Conservation (phyloP, 805 yeast species). For the Kuraishia cidri region DNA sequence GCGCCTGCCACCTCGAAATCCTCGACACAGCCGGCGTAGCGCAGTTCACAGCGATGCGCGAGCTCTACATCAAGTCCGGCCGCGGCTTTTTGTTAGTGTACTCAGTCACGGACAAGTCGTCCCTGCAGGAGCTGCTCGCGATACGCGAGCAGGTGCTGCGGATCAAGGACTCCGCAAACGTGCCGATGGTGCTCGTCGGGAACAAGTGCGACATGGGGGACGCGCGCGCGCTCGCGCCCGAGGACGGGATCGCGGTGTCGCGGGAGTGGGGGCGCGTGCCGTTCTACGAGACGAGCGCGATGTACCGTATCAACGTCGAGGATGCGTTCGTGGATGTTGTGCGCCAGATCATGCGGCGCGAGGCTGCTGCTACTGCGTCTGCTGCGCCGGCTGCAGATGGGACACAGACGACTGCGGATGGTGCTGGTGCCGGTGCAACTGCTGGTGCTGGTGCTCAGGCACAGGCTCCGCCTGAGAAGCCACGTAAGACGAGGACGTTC, state of each 20-base stretch:
- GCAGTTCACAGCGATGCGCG: slow-evolving; percentile 94
- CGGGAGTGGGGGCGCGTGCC: slow-evolving; percentile 86
- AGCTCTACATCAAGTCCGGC: slow-evolving; percentile 78
- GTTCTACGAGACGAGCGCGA: slow-evolving; percentile 91
- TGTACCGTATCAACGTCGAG: slow-evolving; percentile 80
- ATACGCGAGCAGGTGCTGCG: slow-evolving; percentile 78
- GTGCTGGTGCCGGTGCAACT: too few species aligned
- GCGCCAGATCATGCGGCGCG: slow-evolving; percentile 80
- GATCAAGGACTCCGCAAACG: slow-evolving; percentile 66
- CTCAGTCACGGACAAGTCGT: slow-evolving; percentile 50
- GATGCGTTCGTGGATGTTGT: slow-evolving; percentile 86
- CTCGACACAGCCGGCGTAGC: slow-evolving; percentile 63
- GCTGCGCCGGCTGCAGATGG: too few species aligned
- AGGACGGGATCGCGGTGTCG: slow-evolving; percentile 76
- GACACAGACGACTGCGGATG: too few species aligned
- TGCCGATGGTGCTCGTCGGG: slow-evolving; percentile 88
- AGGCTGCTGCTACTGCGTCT: too few species aligned
- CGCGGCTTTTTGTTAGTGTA: slow-evolving; percentile 59
- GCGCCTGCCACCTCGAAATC: slow-evolving; percentile 78
- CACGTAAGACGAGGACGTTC: too few species aligned
- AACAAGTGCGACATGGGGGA: slow-evolving; percentile 80
- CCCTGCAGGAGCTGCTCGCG: slow-evolving; percentile 70
- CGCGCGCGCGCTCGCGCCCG: slow-evolving; percentile 69
- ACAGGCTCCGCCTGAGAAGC: too few species aligned
- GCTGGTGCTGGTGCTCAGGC: too few species aligned